Evolutionary conservation across 2,329 filamentous ascomycete species (phyloP).

Genomic region (Lecanicillium sp.): DNA sequence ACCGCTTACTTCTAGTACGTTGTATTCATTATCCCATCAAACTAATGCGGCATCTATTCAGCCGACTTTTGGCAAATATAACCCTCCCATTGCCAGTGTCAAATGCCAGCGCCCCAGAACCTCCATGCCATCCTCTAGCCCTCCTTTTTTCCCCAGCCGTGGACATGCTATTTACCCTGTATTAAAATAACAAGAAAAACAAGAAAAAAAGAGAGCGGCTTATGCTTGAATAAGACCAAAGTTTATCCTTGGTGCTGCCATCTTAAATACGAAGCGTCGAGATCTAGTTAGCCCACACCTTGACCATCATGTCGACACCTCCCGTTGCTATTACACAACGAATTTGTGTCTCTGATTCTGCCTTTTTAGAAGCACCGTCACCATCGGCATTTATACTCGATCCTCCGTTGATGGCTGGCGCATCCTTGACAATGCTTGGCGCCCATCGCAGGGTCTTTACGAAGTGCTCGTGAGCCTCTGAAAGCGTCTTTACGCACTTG

Average conservation of each 20-base stretch:
- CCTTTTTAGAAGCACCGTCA: constrained; percentile 36
- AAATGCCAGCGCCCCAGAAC: too few relatives aligned
- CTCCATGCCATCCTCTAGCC: too few relatives aligned
- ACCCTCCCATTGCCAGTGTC: neutral
- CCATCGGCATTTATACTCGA: constrained; percentile 17
- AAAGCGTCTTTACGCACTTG: constrained; percentile 76
- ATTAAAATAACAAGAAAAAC: too few relatives aligned
- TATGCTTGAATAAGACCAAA: too few relatives aligned
- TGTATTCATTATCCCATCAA: too few relatives aligned
- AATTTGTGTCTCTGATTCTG: constrained; percentile 49
- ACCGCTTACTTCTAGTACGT: too few relatives aligned
- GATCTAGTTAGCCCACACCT: constrained; percentile 59
- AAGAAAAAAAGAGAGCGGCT: too few relatives aligned
- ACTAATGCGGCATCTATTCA: too few relatives aligned
- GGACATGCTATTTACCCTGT: too few relatives aligned
- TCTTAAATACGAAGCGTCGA: too few relatives aligned
- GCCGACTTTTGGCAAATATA: constrained; percentile 6
- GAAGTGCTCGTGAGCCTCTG: constrained; percentile 74
- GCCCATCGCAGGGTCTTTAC: constrained; percentile 85
- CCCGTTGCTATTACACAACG: constrained; percentile 79
- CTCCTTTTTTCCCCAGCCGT: too few relatives aligned
- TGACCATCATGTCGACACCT: constrained; percentile 70
- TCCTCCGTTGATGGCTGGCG: constrained; percentile 20
- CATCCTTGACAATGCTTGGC: constrained; percentile 61
- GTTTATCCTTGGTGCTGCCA: too few relatives aligned